Evolutionary conservation across 768 basidiomycete species (phyloP), one percentile per base, ranked within the genome.

Genomic region (Rhizopogon rudus): DNA sequence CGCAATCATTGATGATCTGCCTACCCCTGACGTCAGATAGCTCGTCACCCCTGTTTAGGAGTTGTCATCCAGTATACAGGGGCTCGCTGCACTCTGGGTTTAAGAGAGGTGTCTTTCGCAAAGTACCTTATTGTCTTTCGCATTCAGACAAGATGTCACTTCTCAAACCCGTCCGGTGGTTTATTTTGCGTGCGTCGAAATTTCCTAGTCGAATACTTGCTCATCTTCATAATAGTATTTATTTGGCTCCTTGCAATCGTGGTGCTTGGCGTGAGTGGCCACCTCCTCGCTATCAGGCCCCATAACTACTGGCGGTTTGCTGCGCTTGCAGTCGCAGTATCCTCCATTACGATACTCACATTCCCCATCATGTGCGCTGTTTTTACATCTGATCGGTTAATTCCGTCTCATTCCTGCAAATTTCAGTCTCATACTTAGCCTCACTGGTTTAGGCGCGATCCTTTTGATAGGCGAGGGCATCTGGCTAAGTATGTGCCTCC

Each of bases 401-500:
- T 13, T 25, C 16, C n/a, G 12, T 25, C 20, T 25, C 29, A 54
- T 25, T 33, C 13, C 45, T 40, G 37, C n/a, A 9, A 37, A 60
- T 14, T 44, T 39, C 28, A 5, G 20, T 10, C 17, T 13, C 46
- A 74, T 76, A 64, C 35, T 71, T 22, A 13, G 70, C 17, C 50
- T 74, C 14, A 72, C 75, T 52, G 33, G 63, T 39, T 0, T 67
- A 17, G 68, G 74, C 44, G 67, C 72, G 6, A 72, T 72, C 31
- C 67, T 67, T 64, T 63, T 75, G 10, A 50, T 65, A 12, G 61
- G 70, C 7, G 77, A 78, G 56, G 20, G 74, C n/a, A 39, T 9
- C 14, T 75, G 70, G 72, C 51, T 74, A 49, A 58, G 74, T 77
- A 56, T 59, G 74, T 49, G 13, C 22, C 7, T 57, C 44, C 31